Base-by-base conservation (phyloP, 371 early-diverging fungal genomes). In the Mucor piriformis region DNA sequence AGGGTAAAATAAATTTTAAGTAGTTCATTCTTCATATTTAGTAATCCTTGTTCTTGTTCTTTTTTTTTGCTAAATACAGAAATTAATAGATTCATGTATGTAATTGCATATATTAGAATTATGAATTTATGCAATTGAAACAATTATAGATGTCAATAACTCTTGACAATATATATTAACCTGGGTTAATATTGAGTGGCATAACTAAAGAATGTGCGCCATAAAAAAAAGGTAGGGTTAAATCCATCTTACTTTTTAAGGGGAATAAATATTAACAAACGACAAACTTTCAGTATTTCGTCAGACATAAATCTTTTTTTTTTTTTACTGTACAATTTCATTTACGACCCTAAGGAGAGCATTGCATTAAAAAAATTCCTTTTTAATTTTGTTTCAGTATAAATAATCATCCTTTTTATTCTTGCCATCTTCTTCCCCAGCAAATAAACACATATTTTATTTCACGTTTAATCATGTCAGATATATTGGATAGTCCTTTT, bases 401-500 rank as follows among this genome's bases (percentile, higher is more conserved):
- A 8, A 7, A 42, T n/a, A 18, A 42, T 42, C 42, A 18, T n/a
- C 37, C 43, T 42, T 35, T 37, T 57, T n/a, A 21, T 57, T 48
- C 38, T 48, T 20, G 5, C 10, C 20, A 5, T 48, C 6, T n/a
- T 38, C 12, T 52, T 35, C 23, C 21, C 12, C 10, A 46, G 32
- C 32, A 24, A 25, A 18, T 24, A 40, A 38, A 29, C 15, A 27
- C 53, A 37, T 59, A n/a, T 16, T 29, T 11, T 50, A 13, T 52
- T 21, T 25, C 32, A 25, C 29, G 16, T 37, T 29, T 51, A 5
- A 37, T n/a, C 20, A 61, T 61, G 56, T 40, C 46, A 32, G 44
- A 38, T 12, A 21, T 43, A 53, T 23, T 42, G 5, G 51, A 29
- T 38, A 63, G 27, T 18, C 63, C 53, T 32, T 57, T 63, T 18